Percentiles rank a stretch among this genome's conserved stretches.
Evolutionary conservation across 495 filamentous ascomycete genomes (phyloP).

Genomic region (Immersiella caudata): DNA sequence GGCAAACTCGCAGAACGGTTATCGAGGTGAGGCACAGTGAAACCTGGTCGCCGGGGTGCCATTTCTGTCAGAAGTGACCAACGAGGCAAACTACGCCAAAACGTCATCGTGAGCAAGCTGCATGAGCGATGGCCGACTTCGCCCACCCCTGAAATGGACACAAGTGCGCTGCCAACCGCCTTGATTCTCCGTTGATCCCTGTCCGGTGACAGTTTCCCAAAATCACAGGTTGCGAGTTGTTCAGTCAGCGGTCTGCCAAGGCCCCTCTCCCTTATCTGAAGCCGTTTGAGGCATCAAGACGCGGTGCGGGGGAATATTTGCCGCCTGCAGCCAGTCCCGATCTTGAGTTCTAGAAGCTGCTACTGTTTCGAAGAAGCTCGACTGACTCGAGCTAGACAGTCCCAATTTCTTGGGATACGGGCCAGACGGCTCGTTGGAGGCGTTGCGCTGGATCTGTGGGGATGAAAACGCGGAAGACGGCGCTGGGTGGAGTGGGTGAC

Average conservation of each 20-base stretch:
- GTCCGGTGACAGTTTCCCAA: not conserved
- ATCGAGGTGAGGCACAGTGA: not conserved
- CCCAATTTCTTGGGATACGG: constrained; percentile 11
- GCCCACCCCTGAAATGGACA: not conserved
- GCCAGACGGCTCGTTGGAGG: not conserved
- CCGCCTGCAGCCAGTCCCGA: not conserved
- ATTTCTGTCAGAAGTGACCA: not conserved
- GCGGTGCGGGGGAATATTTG: not conserved
- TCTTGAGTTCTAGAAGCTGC: constrained; percentile 1
- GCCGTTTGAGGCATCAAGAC: not conserved
- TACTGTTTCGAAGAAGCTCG: not conserved
- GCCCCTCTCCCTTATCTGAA: too few species aligned
- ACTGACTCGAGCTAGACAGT: constrained; percentile 3
- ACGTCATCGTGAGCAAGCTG: not conserved
- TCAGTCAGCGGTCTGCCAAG: not conserved
- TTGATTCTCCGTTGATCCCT: not conserved
- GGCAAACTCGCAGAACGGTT: not conserved
- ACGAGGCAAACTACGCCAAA: not conserved
- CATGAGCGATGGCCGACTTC: not conserved
- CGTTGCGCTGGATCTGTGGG: not conserved
- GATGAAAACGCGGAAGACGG: not conserved
- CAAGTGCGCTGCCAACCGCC: not conserved
- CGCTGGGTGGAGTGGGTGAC: not conserved
- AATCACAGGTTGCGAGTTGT: not conserved
- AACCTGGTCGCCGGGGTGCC: not conserved